Evolutionary conservation across 306 rosid genomes (phyloP).

Genomic region (Begonia peltatifolia): DNA sequence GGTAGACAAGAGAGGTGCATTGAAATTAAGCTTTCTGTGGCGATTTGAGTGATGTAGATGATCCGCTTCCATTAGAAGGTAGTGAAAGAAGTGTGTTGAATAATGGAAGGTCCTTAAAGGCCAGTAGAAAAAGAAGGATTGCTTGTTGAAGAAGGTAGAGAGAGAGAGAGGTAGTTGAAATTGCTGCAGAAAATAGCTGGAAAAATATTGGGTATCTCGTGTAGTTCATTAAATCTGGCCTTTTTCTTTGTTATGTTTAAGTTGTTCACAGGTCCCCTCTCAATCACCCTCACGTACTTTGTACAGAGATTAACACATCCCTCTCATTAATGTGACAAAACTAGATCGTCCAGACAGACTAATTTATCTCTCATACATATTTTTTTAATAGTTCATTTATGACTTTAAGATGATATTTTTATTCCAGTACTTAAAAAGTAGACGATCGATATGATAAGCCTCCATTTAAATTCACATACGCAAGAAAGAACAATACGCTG

Average conservation of each 20-base stretch:
- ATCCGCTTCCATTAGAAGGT: constrained; percentile 13
- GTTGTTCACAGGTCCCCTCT: background rate
- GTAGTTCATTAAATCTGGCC: constrained; percentile 19
- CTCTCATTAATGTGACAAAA: too few species aligned
- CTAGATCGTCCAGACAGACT: too few species aligned
- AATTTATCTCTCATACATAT: too few species aligned
- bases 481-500: too few species aligned
- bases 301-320: too few species aligned
- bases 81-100: constrained; percentile 6
- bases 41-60: constrained; percentile 15
- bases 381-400: too few species aligned
- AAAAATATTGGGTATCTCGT: constrained; percentile 35
- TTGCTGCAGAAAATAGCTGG: constrained; percentile 29
- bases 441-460: too few species aligned
- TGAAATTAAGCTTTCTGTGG: constrained; percentile 52
- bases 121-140: too few species aligned
- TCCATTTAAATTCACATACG: too few species aligned
- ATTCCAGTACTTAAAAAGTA: too few species aligned
- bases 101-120: background rate
- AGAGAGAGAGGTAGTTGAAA: constrained; percentile 19
- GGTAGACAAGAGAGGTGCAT: constrained; percentile 57
- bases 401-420: too few species aligned
- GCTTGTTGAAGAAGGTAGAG: background rate
- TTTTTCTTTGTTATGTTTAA: background rate
- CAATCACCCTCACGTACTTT: too few species aligned